Evolutionary conservation across 2,329 filamentous ascomycete genomes (phyloP), one percentile per base, ranked within the genome.

Genomic region (Pleurostoma richardsiae): DNA sequence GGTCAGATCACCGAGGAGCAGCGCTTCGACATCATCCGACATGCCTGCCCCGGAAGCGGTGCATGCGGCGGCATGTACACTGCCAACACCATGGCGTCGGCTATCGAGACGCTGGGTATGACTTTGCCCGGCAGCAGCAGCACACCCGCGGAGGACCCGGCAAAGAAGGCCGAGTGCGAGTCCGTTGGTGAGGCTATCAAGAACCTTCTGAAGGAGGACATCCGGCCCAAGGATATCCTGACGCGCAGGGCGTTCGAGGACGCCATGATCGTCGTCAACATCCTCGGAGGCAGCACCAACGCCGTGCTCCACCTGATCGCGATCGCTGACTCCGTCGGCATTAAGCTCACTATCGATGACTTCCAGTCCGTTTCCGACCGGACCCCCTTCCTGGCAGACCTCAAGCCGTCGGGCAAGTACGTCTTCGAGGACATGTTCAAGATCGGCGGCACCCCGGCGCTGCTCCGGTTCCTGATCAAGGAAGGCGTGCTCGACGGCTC

Each of bases 1-100:
- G 92, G 92, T 40, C 82, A 96, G 61, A 96, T 97, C 68, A 86
- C 78, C 54, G 94, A 99, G 70, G 85, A 94, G 61, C 78, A 92
- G 70, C 85, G 94, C 44, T 95, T 90, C 66, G 94, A 97, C 68
- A 92, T 97, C 61, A 96, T 96, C 66, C 82, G 90, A 52, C 77
- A 97, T 63, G 91, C 94, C 40, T 96, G 91, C 67, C 88, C 88
- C 28, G 88, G 89, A 36, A 76, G 83, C 56, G 89, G 89, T 56
- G 89, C 89, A 10, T 95, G 89, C 59, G 89, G 89, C 64, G 89
- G 89, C 58, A 95, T 95, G 84, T 88, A 88, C 68, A 88, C 84
- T 3, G 84, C 84, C 46, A 88, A 88, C 68, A 88, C 84, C 42
- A 86, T 88, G 83, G 83, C 84, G n/a, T 80, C 80, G 7, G 83